A percentile compares a stretch with the other conserved stretches of the same genome.
Conservation (phyloP, 2,329 filamentous ascomycete genomes). For the Westerdykella ornata region DNA sequence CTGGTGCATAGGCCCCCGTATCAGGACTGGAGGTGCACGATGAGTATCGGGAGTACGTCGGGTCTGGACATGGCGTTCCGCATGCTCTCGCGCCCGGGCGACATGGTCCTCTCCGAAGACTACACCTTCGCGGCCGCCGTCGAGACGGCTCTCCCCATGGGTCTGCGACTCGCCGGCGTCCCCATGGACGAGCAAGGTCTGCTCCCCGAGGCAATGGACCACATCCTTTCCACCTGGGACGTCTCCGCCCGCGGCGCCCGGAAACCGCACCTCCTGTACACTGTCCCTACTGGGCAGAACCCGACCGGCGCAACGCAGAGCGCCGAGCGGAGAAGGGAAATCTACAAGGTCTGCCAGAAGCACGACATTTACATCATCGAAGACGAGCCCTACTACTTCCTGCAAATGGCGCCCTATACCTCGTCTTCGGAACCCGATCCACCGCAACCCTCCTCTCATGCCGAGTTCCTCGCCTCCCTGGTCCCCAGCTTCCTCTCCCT, state of each 20-base stretch:
- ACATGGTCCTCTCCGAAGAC: slow-evolving; percentile 78
- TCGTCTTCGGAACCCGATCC: slow-evolving; percentile 46
- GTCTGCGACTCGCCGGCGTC: slow-evolving; percentile 54
- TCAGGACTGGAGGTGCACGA: slow-evolving; percentile 76
- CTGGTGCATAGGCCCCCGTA: slow-evolving; percentile 82
- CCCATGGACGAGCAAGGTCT: slow-evolving; percentile 62
- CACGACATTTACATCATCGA: slow-evolving; percentile 84
- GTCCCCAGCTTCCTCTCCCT: slow-evolving; percentile 72
- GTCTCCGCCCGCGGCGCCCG: slow-evolving; percentile 45
- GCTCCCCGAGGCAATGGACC: slow-evolving; percentile 55
- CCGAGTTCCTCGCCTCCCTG: slow-evolving; percentile 66
- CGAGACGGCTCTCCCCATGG: slow-evolving; percentile 58
- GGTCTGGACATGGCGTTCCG: slow-evolving; percentile 77
- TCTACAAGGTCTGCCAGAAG: slow-evolving; percentile 73
- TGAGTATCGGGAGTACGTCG: slow-evolving; percentile 81
- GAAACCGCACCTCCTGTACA: slow-evolving; percentile 64
- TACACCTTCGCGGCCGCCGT: slow-evolving; percentile 80
- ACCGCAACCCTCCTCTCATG: slow-evolving; percentile 55
- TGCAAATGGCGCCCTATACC: slow-evolving; percentile 76
- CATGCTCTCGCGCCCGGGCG: slow-evolving; percentile 69
- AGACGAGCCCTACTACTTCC: slow-evolving; percentile 91
- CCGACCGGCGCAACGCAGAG: slow-evolving; percentile 81
- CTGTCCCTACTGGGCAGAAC: slow-evolving; percentile 77
- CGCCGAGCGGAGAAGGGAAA: slow-evolving; percentile 56
- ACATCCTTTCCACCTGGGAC: slow-evolving; percentile 61